Evolutionary conservation across 768 basidiomycete genomes (phyloP).

Genomic region (Gloeophyllum trabeum): DNA sequence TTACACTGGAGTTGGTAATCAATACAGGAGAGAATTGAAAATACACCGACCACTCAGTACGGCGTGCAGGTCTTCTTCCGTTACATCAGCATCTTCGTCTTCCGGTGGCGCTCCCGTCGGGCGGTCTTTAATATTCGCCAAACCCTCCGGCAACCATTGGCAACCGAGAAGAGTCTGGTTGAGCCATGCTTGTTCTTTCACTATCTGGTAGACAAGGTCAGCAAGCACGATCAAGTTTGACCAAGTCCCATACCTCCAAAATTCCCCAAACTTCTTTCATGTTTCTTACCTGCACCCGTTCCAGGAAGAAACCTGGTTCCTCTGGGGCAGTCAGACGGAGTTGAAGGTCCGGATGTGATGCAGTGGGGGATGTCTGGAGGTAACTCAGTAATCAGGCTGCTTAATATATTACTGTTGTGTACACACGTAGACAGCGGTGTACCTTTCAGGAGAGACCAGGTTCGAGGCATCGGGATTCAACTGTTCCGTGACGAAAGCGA

Average conservation of each 20-base stretch:
- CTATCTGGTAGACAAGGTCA: slow-evolving; percentile 33
- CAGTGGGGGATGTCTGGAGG: slow-evolving; percentile 53
- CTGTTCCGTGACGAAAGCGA: too few relatives aligned
- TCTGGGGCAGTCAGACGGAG: slow-evolving; percentile 57
- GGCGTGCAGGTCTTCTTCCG: slow-evolving; percentile 49
- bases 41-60: slow-evolving; percentile 47
- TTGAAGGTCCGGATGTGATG: slow-evolving; percentile 57
- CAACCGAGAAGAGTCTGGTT: slow-evolving; percentile 57
- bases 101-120: slow-evolving; percentile 18
- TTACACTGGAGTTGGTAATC: too few relatives aligned
- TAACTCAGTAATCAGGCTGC: too few relatives aligned
- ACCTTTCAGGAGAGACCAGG: slow-evolving; percentile 47
- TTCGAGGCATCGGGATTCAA: slow-evolving; percentile 33
- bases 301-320: slow-evolving; percentile 68
- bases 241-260: slow-evolving; percentile 40
- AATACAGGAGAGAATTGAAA: neutral
- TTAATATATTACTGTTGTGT: too few relatives aligned
- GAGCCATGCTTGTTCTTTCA: slow-evolving; percentile 77
- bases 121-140: slow-evolving; percentile 14
- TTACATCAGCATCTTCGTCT: slow-evolving; percentile 23
- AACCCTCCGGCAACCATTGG: slow-evolving; percentile 50
- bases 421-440: slow-evolving; percentile 59
- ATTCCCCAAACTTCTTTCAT: slow-evolving; percentile 69
- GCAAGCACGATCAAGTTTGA: neutral
- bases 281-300: slow-evolving; percentile 58